Conservation (phyloP, 1,284 basidiomycete species). For the Blastosporella zonata region DNA sequence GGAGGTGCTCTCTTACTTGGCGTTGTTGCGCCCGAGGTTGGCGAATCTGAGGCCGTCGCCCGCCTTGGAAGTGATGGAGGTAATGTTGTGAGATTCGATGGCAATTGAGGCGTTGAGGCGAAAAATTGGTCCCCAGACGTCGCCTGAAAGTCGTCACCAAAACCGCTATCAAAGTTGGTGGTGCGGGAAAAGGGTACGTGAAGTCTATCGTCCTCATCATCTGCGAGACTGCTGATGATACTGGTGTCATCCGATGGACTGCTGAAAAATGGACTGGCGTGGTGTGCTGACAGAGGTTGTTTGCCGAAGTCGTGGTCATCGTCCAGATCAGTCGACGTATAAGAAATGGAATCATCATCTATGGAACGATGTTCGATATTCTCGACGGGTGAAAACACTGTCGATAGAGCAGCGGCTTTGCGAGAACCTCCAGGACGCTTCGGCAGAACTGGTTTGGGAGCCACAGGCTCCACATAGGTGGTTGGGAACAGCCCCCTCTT, state of each 20-base stretch:
- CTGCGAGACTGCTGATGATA: constrained; percentile 39
- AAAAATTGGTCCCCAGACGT: neutral
- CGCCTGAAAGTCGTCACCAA: constrained; percentile 13
- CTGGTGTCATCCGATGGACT: constrained; percentile 41
- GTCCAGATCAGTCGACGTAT: constrained; percentile 35
- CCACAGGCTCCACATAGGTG: constrained; percentile 60
- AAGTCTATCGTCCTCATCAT: constrained; percentile 38
- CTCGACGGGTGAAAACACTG: constrained; percentile 14
- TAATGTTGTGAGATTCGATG: constrained; percentile 17
- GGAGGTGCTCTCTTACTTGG: constrained; percentile 37
- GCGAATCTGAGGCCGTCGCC: constrained; percentile 15
- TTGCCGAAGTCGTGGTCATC: constrained; percentile 39
- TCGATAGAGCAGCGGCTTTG: constrained; percentile 13
- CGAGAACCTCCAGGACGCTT: constrained; percentile 25
- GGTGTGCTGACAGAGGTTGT: constrained; percentile 37
- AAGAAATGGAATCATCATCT: constrained; percentile 25
- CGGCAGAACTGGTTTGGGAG: constrained; percentile 27
- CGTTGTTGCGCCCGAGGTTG: constrained; percentile 10
- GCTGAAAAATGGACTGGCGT: constrained; percentile 42
- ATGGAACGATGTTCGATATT: constrained; percentile 2
- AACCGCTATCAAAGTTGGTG: constrained; percentile 5
- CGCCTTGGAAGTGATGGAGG: constrained; percentile 23
- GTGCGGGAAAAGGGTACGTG: constrained; percentile 19
- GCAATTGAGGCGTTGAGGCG: neutral
- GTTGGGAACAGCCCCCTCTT: constrained; percentile 75